Conservation (phyloP, 352 stramenopile genomes). For the Phytophthora melonis region DNA sequence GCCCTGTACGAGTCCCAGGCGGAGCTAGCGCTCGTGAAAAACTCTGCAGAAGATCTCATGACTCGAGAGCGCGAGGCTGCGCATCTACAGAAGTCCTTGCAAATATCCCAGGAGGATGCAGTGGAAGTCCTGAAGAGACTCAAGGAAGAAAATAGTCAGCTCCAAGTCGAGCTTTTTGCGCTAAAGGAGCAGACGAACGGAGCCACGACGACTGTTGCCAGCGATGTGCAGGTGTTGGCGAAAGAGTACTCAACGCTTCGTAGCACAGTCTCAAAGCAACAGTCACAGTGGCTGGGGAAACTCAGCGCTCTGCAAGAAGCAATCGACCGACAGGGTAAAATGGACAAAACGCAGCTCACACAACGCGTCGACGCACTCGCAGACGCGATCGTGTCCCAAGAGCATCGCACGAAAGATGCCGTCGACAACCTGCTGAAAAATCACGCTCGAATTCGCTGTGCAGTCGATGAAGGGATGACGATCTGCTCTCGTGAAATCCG, state of each 20-base stretch:
- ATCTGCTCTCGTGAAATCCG: conserved; percentile 69
- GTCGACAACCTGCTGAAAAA: conserved; percentile 64
- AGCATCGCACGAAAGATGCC: conserved; percentile 53
- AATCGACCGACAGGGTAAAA: conserved; percentile 57
- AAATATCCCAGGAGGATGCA: conserved; percentile 61
- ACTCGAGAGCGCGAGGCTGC: conserved; percentile 55
- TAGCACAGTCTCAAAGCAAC: conserved; percentile 46
- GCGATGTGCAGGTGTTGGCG: conserved; percentile 57
- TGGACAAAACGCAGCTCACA: conserved; percentile 53
- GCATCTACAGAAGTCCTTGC: conserved; percentile 48
- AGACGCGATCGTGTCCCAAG: conserved; percentile 48
- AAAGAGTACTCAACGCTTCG: conserved; percentile 51
- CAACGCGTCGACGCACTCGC: conserved; percentile 59
- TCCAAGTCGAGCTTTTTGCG: conserved; percentile 51
- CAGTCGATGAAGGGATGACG: conserved; percentile 64
- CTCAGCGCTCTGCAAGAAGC: conserved; percentile 53
- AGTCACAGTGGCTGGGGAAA: conserved; percentile 50
- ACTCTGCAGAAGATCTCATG: conserved; percentile 54
- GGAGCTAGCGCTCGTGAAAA: conserved; percentile 51
- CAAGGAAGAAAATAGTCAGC: conserved; percentile 47
- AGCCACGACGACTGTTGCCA: conserved; percentile 42
- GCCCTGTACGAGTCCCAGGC: conserved; percentile 60
- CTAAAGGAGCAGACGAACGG: conserved; percentile 48
- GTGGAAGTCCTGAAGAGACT: conserved; percentile 50
- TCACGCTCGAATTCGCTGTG: conserved; percentile 53